Base-by-base conservation (phyloP, 1,139 yeast species). In the Magnusiomyces fungicola region DNA sequence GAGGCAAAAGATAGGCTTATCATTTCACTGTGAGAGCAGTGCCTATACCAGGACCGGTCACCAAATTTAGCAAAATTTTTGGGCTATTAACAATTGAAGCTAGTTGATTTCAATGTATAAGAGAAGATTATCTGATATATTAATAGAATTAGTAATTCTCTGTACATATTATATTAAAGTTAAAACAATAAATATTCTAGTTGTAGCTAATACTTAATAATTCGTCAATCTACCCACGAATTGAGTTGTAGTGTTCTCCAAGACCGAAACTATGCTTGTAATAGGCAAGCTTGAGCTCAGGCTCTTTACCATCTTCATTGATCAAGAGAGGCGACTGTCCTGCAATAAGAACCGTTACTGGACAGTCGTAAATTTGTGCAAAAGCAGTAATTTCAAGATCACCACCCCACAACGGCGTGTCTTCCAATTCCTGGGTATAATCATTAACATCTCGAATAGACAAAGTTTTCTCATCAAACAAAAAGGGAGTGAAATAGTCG, bases 401-500 rank as follows among this genome's bases (percentile, higher is more conserved):
- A 3, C 96, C 94, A 27, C 98, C 98, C 98, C 98, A 92, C 73
- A 87, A 78, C 0, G 95, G 81, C 0, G 96, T 87, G 16, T 69
- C 69, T 49, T 76, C 83, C 50, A 92, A 73, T 56, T 82, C 83
- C 1, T 70, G 66, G 7, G 88, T 75, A 64, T 92, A 92, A n/a
- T 76, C 78, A 36, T 77, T 82, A 25, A 90, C 67, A 55, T 85
- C 85, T 41, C 75, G 71, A 55, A 84, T 58, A 14, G 76, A 70
- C 71, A 80, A 73, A 0, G 87, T 83, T 22, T 68, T 70, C 58
- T 88, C 96, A 61, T 87, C 95, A 61, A 87, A 81, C 57, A 92
- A 67, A 61, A 84, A 92, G 3, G 97, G 97, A 9, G 76, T 69
- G 61, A 81, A 92, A 46, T 84, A 84, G 56, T 85, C 83, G 9